Evolutionary conservation across 2,329 filamentous ascomycete species (phyloP).

Genomic region (Penicillium psychrosexuale): DNA sequence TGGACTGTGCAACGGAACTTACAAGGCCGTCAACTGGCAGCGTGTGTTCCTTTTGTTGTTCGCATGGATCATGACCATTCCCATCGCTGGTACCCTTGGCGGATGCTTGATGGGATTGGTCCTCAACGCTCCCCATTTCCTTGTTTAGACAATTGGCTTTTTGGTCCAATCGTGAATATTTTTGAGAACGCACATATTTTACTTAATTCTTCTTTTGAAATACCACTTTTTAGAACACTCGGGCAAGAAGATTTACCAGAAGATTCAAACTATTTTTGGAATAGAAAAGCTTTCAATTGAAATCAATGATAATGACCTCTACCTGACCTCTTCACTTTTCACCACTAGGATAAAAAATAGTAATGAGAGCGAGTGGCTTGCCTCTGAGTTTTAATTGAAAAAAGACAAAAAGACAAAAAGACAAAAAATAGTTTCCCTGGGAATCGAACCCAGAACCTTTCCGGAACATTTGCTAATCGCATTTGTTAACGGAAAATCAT

Average conservation of each 20-base stretch:
- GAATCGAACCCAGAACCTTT: conserved; percentile 7
- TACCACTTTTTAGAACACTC: not conserved
- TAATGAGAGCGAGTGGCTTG: no score
- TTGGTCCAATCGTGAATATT: not conserved
- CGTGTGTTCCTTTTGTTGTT: conserved; percentile 65
- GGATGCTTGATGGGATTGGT: conserved; percentile 53
- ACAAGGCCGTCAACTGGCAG: conserved; percentile 73
- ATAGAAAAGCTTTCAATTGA: not conserved
- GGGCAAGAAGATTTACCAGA: no score
- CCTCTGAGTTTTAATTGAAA: no score
- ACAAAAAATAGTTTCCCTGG: conserved; percentile 10
- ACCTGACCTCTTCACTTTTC: not conserved
- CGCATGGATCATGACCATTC: conserved; percentile 66
- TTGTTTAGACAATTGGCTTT: not conserved
- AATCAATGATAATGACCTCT: no score
- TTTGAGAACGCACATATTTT: not conserved
- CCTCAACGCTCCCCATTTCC: conserved; percentile 60
- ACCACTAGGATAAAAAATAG: not conserved
- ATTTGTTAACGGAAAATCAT: conserved; percentile 6
- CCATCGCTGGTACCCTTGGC: conserved; percentile 58
- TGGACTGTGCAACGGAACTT: conserved; percentile 69
- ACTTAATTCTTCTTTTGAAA: not conserved
- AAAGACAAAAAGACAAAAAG: not conserved
- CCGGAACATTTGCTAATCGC: not conserved
- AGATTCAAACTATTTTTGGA: not conserved